Conservation (phyloP, 2,329 filamentous ascomycete species). For the Amphichorda felina region DNA sequence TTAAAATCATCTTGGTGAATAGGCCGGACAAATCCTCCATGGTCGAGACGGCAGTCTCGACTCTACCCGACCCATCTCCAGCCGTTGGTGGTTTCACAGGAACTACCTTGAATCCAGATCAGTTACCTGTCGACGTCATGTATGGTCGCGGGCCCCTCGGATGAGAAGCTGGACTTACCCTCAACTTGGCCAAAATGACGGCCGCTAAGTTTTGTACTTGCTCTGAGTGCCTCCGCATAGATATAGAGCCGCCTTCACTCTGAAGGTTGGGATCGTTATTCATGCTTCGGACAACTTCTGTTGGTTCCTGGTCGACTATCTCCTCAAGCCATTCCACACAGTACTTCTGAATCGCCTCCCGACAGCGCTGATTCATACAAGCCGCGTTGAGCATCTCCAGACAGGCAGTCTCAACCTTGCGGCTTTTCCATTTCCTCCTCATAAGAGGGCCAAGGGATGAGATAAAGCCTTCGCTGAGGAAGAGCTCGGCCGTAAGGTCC, state of each 20-base stretch:
- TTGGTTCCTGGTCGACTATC: slow-evolving; percentile 61
- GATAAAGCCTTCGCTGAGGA: slow-evolving; percentile 82
- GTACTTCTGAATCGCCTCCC: slow-evolving; percentile 74
- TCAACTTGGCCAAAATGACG: slow-evolving; percentile 63
- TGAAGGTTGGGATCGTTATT: slow-evolving; percentile 44
- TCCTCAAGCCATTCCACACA: slow-evolving; percentile 82
- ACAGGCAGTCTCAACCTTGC: slow-evolving; percentile 74
- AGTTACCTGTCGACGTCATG: slow-evolving; percentile 31
- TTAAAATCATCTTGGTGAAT: slow-evolving; percentile 55
- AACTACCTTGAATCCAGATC: slow-evolving; percentile 42
- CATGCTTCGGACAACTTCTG: slow-evolving; percentile 36
- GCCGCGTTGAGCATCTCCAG: slow-evolving; percentile 86
- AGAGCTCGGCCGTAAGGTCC: slow-evolving; percentile 62
- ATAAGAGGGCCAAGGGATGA: slow-evolving; percentile 65
- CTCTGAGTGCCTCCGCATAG: slow-evolving; percentile 48
- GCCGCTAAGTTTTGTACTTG: slow-evolving; percentile 56
- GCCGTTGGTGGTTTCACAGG: slow-evolving; percentile 27
- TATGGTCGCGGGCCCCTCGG: not conserved
- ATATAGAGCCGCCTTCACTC: slow-evolving; percentile 45
- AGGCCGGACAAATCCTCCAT: slow-evolving; percentile 54
- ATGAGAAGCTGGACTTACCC: slow-evolving; percentile 26
- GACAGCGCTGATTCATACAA: slow-evolving; percentile 72
- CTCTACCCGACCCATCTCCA: slow-evolving; percentile 27
- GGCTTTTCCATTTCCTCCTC: slow-evolving; percentile 69
- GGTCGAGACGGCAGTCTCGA: slow-evolving; percentile 43